These are phyloP conservation scores for Apiospora koreana DNA, from an alignment of 2,329 filamentous ascomycete species.

Conservation along the genomic window DNA sequence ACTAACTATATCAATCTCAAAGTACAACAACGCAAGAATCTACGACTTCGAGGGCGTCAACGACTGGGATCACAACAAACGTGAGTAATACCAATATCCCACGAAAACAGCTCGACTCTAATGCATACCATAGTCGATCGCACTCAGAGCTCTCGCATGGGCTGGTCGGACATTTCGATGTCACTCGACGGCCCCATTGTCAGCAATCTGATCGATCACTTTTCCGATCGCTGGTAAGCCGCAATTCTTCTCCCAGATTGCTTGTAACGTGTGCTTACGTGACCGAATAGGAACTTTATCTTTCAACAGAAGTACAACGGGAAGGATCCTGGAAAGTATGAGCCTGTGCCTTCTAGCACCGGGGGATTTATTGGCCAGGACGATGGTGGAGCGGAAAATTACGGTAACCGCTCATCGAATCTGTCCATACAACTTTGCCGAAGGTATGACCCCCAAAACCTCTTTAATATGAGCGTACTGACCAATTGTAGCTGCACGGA, in stretches of 20 bases:
- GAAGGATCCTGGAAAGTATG: slow-evolving; percentile 53
- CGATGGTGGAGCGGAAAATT: neutral
- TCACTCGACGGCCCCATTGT: slow-evolving; percentile 75
- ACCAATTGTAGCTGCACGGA: slow-evolving; percentile 40
- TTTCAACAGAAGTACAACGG: slow-evolving; percentile 75
- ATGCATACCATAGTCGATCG: slow-evolving; percentile 63
- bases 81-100: slow-evolving; percentile 33
- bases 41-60: slow-evolving; percentile 78
- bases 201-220: slow-evolving; percentile 74
- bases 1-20: neutral
- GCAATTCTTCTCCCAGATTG: neutral
- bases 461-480: neutral
- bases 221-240: slow-evolving; percentile 74
- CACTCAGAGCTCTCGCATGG: slow-evolving; percentile 80
- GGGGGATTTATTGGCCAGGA: slow-evolving; percentile 22
- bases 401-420: neutral
- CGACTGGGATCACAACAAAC: slow-evolving; percentile 83
- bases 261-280: slow-evolving; percentile 16
- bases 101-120: slow-evolving; percentile 9
- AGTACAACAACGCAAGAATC: slow-evolving; percentile 83
- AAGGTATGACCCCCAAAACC: slow-evolving; percentile 33
- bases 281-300: slow-evolving; percentile 70
- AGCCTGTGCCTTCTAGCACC: slow-evolving; percentile 27
- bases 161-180: slow-evolving; percentile 86
- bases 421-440: slow-evolving; percentile 50